Evolutionary conservation across 1,139 yeast species (phyloP), one percentile per base, ranked within the genome.

Genomic region (Saccharomycopsis hybrid): DNA sequence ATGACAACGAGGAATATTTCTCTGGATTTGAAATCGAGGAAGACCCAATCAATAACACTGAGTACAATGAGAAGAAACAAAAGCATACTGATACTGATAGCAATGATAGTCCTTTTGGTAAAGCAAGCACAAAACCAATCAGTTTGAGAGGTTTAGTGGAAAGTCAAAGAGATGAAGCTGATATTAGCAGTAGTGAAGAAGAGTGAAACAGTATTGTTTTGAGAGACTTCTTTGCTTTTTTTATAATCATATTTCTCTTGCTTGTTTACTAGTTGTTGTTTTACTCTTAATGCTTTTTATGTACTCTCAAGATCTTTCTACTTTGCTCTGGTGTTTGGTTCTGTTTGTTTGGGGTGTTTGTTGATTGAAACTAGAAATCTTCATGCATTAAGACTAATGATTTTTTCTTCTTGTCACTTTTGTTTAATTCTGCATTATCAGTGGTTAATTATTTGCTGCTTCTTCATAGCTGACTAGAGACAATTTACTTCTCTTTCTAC

Each of bases 1-100:
- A 30, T 9, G 51, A 45, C 8, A 44, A 38, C 4, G 48, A 27
- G 2, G 45, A 32, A 7, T 30, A 41, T 18, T 31, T 43, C 28
- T 42, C 45, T 5, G 53, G 43, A 9, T 49, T 51, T 49, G 52
- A 48, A 11, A 44, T 51, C 5, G 51, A 51, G n/a, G 54, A 51
- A 27, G 52, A 51, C 24, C 42, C 43, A 32, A 18, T 28, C 9
- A 27, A 37, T 24, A 41, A 30, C 7, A 40, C 32, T 9, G 27
- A 24, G 18, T 39, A 35, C 8, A 29, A 28, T 18, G 9, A 24
- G 2, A 27, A 18, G 32, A 40, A 11, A 32, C 28, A 8, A 13
- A 40, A 27, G 27, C 8, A 18, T 32, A 11, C n/a, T n/a, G n/a
- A n/a, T n/a, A n/a, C n/a, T n/a, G 28, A 33, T n/a, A 33, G 13